A percentile compares a stretch with the other conserved stretches of the same genome.
phyloP scores from a whole-genome alignment of 345 rosid species.

The Citrus mangshanensis region DNA sequence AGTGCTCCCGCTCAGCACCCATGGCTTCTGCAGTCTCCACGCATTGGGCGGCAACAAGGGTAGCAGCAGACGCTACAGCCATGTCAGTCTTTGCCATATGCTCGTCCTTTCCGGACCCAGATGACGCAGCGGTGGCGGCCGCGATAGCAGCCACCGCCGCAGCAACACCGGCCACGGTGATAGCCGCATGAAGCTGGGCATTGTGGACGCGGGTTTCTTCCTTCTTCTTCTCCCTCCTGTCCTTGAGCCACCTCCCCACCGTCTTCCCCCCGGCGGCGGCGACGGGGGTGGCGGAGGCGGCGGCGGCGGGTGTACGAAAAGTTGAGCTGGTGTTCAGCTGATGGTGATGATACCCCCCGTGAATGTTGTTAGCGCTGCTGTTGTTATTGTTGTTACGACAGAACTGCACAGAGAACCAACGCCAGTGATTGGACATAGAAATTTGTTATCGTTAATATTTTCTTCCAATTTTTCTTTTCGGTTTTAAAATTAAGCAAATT shows the following conservation, averaged over 20 bases:
- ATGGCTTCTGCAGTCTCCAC: conserved; percentile 84
- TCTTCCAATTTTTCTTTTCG: neutral
- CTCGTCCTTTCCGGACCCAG: conserved; percentile 66
- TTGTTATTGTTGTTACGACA: conserved; percentile 42
- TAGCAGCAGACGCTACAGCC: conserved; percentile 93
- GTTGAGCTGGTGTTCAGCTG: conserved; percentile 3
- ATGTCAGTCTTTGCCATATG: conserved; percentile 67
- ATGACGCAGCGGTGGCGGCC: conserved; percentile 68
- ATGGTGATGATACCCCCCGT: neutral
- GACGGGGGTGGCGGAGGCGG: conserved; percentile 26
- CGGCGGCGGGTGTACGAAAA: conserved; percentile 35
- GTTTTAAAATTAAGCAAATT: neutral
- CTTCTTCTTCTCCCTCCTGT: conserved; percentile 79
- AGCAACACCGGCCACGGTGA: conserved; percentile 80
- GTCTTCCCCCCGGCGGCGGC: conserved; percentile 58
- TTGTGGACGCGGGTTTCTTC: conserved; percentile 80
- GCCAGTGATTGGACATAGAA: neutral
- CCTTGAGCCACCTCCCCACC: conserved; percentile 83
- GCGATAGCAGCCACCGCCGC: conserved; percentile 89
- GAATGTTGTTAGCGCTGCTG: conserved; percentile 9
- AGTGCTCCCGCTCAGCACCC: conserved; percentile 88
- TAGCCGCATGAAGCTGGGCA: conserved; percentile 80
- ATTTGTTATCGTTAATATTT: too few relatives aligned
- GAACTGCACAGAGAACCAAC: conserved; percentile 41
- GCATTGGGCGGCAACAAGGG: conserved; percentile 84